These are phyloP conservation scores for Trifolium repens DNA, from an alignment of 306 rosid species.

Conservation along the genomic window DNA sequence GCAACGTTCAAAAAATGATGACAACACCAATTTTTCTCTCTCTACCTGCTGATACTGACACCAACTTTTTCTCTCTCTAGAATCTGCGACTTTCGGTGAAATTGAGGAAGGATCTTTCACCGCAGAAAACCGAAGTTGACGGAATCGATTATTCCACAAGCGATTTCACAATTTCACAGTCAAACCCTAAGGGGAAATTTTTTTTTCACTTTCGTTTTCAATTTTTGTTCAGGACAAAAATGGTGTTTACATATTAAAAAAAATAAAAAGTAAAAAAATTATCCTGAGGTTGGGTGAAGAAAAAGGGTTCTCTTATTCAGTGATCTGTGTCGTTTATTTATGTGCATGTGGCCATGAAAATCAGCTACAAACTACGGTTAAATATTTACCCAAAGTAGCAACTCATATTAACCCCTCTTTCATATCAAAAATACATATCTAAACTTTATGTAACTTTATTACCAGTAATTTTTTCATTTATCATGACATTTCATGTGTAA, in stretches of 20 bases:
- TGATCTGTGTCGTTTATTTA: conserved; percentile 4
- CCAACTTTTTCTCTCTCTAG: conserved; percentile 57
- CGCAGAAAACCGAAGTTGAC: conserved; percentile 59
- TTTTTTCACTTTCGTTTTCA: conserved; percentile 12
- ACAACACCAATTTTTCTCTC: conserved; percentile 42
- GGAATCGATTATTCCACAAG: conserved; percentile 66
- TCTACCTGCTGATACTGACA: conserved; percentile 45
- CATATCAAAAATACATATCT: conserved; percentile 6
- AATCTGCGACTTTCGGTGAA: conserved; percentile 58
- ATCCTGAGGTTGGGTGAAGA: conserved; percentile 28
- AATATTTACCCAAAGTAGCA: not conserved
- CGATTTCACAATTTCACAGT: conserved; percentile 59
- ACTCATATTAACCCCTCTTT: not conserved
- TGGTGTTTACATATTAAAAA: not conserved
- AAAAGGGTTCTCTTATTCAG: conserved; percentile 33
- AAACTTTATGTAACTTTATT: not conserved
- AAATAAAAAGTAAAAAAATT: too few relatives aligned
- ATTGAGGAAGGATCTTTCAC: conserved; percentile 55
- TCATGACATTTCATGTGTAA: too few relatives aligned
- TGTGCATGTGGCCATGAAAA: conserved; percentile 15
- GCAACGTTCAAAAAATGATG: conserved; percentile 71
- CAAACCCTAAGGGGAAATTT: conserved; percentile 59
- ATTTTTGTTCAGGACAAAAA: conserved; percentile 12
- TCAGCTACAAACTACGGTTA: not conserved
- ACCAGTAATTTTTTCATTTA: not conserved